Conservation (phyloP, 768 basidiomycete genomes). For the Boletus sp. region DNA sequence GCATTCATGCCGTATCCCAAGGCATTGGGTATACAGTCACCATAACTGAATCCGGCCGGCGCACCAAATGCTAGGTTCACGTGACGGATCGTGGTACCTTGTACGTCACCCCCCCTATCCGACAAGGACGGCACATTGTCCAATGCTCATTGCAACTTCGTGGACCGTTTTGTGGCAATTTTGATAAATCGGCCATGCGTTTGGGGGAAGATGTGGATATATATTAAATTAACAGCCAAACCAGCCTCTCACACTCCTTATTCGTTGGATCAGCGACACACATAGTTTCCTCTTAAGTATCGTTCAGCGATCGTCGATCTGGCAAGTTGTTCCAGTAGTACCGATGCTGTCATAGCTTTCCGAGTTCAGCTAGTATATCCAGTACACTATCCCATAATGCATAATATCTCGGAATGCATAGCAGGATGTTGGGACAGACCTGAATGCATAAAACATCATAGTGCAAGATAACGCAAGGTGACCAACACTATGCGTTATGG, state of each 20-base stretch:
- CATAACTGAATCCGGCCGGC: background rate
- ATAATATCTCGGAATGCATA: no score
- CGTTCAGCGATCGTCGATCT: background rate
- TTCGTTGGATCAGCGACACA: background rate
- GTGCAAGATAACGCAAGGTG: no score
- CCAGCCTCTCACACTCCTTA: background rate
- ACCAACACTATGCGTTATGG: no score
- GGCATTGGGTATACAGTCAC: background rate
- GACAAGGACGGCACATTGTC: background rate
- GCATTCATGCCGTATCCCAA: background rate
- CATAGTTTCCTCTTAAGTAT: background rate
- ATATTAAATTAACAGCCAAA: background rate
- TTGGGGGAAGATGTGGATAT: background rate
- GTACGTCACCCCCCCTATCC: background rate
- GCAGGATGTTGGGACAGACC: no score
- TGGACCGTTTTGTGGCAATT: background rate
- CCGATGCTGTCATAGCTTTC: background rate
- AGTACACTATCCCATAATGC: no score
- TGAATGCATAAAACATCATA: no score
- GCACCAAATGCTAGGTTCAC: background rate
- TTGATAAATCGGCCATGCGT: background rate
- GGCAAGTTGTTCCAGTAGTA: background rate
- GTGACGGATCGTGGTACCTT: background rate
- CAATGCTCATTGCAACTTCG: background rate
- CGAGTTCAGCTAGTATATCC: background rate